phyloP scores from a whole-genome alignment of 2,329 filamentous ascomycete species.

The Phialocephala sp. region DNA sequence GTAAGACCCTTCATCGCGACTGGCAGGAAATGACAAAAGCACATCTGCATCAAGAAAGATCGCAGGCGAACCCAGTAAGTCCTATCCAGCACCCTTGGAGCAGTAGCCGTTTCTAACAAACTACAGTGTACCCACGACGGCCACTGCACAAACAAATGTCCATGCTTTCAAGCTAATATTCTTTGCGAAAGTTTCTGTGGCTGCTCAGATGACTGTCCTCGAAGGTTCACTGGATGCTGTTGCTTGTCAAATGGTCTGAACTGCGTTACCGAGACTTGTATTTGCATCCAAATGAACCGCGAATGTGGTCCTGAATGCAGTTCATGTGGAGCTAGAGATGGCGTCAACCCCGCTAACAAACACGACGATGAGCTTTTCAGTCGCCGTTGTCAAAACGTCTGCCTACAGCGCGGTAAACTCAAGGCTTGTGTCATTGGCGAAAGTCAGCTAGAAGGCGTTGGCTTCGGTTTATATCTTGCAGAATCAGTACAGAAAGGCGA shows the following conservation, averaged over 20 bases:
- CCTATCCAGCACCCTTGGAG: constrained; percentile 56
- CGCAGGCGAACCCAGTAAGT: constrained; percentile 51
- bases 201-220: constrained; percentile 65
- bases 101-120: constrained; percentile 52
- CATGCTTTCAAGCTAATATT: constrained; percentile 64
- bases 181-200: constrained; percentile 77
- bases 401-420: constrained; percentile 69
- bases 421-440: constrained; percentile 72
- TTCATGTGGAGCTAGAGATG: constrained; percentile 70
- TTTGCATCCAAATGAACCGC: constrained; percentile 73
- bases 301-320: constrained; percentile 83
- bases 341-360: constrained; percentile 71
- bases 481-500: constrained; percentile 55
- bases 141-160: constrained; percentile 65
- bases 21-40: constrained; percentile 36
- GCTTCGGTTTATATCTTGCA: constrained; percentile 75
- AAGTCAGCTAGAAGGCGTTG: constrained; percentile 70
- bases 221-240: constrained; percentile 70
- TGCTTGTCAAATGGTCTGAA: constrained; percentile 67
- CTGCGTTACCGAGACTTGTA: constrained; percentile 66
- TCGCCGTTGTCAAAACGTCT: constrained; percentile 73
- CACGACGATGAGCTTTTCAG: constrained; percentile 61
- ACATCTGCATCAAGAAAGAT: constrained; percentile 41
- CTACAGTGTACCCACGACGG: constrained; percentile 71
- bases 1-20: constrained; percentile 32